Evolutionary conservation across 192 early-diverging fungal species (phyloP).

Genomic region (Coemansia nantahalensis): DNA sequence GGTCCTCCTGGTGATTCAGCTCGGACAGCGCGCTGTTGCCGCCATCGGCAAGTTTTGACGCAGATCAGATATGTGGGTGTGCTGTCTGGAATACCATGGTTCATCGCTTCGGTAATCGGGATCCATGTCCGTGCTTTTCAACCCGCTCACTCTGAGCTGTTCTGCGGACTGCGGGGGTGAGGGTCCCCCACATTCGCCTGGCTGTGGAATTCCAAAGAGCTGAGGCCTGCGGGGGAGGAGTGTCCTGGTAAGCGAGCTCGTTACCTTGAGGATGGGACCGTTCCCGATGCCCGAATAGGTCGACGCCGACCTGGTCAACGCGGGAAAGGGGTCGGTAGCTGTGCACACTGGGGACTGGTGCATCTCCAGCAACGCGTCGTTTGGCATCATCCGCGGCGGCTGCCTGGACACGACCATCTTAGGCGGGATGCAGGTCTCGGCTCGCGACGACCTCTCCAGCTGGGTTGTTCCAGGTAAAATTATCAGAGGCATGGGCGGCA

Average conservation of each 20-base stretch:
- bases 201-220: no score
- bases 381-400: conserved; percentile 77
- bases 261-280: conserved; percentile 74
- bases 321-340: conserved; percentile 77
- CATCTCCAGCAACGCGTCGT: conserved; percentile 73
- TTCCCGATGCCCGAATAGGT: conserved; percentile 69
- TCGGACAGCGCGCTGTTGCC: no score
- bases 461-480: conserved; percentile 86
- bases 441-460: conserved; percentile 73
- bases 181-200: no score
- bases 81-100: no score
- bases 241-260: conserved; percentile 76
- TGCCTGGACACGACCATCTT: conserved; percentile 75
- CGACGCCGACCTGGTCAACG: conserved; percentile 78
- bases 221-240: no score
- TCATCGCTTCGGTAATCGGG: no score
- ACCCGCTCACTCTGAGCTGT: no score
- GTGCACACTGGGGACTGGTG: conserved; percentile 63
- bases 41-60: no score
- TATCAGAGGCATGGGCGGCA: conserved; percentile 83
- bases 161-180: no score
- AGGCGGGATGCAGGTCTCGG: conserved; percentile 76
- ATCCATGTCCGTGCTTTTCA: no score
- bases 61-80: no score
- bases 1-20: no score